These are phyloP conservation scores for Fomitopsis pulvina DNA, from an alignment of 768 basidiomycete species.

Conservation along the genomic window DNA sequence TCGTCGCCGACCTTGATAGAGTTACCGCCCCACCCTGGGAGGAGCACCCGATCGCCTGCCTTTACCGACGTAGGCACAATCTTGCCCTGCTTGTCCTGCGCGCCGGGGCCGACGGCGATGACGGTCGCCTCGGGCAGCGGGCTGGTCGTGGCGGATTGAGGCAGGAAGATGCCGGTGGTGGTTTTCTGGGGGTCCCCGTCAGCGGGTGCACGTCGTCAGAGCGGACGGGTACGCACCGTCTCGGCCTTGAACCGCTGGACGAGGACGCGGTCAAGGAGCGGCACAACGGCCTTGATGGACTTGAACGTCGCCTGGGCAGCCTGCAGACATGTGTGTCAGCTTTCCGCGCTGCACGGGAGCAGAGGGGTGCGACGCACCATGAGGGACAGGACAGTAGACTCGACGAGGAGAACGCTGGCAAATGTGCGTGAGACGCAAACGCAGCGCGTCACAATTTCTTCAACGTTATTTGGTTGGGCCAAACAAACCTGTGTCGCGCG, in stretches of 20 bases:
- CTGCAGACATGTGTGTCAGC: conserved; percentile 26
- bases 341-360: neutral
- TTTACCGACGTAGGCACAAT: conserved; percentile 72
- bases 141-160: conserved; percentile 75
- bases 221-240: conserved; percentile 52
- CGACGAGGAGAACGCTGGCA: conserved; percentile 1
- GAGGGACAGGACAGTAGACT: conserved; percentile 2
- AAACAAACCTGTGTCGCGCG: conserved; percentile 11
- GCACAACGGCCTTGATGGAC: conserved; percentile 84
- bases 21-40: conserved; percentile 96
- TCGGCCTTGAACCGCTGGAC: conserved; percentile 98
- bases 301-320: conserved; percentile 92
- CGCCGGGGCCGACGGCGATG: conserved; percentile 92
- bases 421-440: neutral
- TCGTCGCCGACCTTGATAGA: conserved; percentile 96
- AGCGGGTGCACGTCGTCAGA: neutral
- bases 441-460: conserved; percentile 7
- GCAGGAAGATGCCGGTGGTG: conserved; percentile 92
- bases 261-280: conserved; percentile 92
- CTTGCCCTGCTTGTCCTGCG: conserved; percentile 80
- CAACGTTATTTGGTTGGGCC: conserved; percentile 11
- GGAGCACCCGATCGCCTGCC: conserved; percentile 85
- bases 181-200: conserved; percentile 66
- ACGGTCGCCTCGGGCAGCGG: conserved; percentile 98
- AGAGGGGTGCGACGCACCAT: neutral